phyloP scores from a whole-genome alignment of 2,329 filamentous ascomycete species.

The Metarhizium album region DNA sequence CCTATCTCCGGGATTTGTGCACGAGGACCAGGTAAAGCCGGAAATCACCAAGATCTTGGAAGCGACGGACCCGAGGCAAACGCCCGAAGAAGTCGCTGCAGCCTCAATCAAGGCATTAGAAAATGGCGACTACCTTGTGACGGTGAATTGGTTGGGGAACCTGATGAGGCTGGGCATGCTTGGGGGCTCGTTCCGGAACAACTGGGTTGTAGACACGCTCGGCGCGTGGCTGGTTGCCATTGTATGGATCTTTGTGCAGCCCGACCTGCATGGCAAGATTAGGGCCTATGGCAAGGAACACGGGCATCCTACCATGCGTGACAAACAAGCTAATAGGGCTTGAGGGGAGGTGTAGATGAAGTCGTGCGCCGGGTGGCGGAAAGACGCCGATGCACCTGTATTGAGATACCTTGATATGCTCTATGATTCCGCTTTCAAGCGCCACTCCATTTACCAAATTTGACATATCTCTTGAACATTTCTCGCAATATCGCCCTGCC shows the following conservation, averaged over 20 bases:
- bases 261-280: slow-evolving; percentile 47
- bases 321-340: slow-evolving; percentile 1
- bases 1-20: slow-evolving; percentile 59
- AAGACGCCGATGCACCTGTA: slow-evolving; percentile 2
- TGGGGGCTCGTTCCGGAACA: slow-evolving; percentile 47
- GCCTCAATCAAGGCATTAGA: slow-evolving; percentile 65
- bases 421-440: slow-evolving; percentile 25
- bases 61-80: slow-evolving; percentile 69
- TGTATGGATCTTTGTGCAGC: slow-evolving; percentile 47
- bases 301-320: slow-evolving; percentile 45
- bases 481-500: slow-evolving; percentile 48
- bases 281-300: slow-evolving; percentile 43
- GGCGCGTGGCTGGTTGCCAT: slow-evolving; percentile 42
- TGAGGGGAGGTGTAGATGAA: not conserved
- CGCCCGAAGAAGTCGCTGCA: slow-evolving; percentile 65
- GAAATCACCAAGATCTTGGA: slow-evolving; percentile 70
- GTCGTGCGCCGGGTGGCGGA: not conserved
- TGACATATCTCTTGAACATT: slow-evolving; percentile 48
- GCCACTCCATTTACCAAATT: slow-evolving; percentile 54
- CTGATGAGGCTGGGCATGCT: slow-evolving; percentile 56
- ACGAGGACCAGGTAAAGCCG: slow-evolving; percentile 72
- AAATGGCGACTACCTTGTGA: slow-evolving; percentile 67
- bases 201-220: slow-evolving; percentile 48
- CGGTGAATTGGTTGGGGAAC: slow-evolving; percentile 61
- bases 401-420: slow-evolving; percentile 5